A percentile compares a stretch with the other conserved stretches of the same genome.
These are phyloP conservation scores for Phylloporus rhodoxanthus DNA, from an alignment of 768 basidiomycete genomes.

Conservation along the genomic window DNA sequence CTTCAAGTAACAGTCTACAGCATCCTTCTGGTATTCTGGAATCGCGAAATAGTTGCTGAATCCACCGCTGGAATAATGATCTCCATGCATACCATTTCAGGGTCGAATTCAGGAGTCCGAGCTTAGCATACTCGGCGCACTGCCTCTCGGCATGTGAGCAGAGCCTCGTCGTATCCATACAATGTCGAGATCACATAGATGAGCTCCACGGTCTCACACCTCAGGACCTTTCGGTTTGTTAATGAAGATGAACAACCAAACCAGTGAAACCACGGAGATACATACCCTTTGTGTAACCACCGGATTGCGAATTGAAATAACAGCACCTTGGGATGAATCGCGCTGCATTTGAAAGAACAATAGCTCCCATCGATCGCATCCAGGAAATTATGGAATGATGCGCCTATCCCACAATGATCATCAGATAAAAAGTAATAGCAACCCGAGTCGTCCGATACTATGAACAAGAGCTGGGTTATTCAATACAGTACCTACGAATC, in stretches of 20 bases:
- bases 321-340: conserved; percentile 22
- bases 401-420: conserved; percentile 5
- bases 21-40: conserved; percentile 35
- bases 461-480: not conserved
- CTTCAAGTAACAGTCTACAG: conserved; percentile 29
- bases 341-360: conserved; percentile 34
- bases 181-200: conserved; percentile 42
- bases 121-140: conserved; percentile 44
- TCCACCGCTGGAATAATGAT: conserved; percentile 29
- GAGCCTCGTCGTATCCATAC: conserved; percentile 36
- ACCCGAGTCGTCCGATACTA: conserved; percentile 13
- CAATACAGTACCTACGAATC: conserved; percentile 10
- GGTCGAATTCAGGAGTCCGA: conserved; percentile 30
- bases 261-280: not conserved
- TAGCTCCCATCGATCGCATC: conserved; percentile 31
- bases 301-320: conserved; percentile 19
- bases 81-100: conserved; percentile 28
- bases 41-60: conserved; percentile 40
- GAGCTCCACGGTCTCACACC: conserved; percentile 34
- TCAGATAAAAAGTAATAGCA: conserved; percentile 3
- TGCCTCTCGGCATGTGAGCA: conserved; percentile 36
- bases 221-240: conserved; percentile 11
- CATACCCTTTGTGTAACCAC: conserved; percentile 20
- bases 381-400: conserved; percentile 33
- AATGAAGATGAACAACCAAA: not conserved